These are phyloP conservation scores for Cyamopsis tetragonoloba DNA, from an alignment of 306 rosid species.

Conservation along the genomic window DNA sequence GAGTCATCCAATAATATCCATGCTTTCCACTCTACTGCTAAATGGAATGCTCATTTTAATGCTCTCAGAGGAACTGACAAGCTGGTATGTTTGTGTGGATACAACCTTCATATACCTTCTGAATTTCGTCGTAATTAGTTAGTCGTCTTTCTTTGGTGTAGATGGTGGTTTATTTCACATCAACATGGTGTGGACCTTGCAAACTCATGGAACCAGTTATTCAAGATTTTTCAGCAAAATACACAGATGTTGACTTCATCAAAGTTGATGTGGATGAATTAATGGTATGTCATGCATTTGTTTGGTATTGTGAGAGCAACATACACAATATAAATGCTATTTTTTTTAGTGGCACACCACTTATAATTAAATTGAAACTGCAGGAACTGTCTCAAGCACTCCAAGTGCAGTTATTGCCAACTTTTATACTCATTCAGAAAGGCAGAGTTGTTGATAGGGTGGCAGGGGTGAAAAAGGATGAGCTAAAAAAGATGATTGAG, in stretches of 20 bases:
- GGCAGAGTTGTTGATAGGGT: conserved; percentile 55
- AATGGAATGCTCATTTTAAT: conserved; percentile 37
- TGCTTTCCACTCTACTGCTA: conserved; percentile 29
- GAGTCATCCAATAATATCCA: conserved; percentile 17
- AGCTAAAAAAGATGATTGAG: conserved; percentile 59
- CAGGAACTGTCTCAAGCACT: conserved; percentile 66
- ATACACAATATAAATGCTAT: not conserved
- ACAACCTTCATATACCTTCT: too few species aligned
- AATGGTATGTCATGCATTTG: conserved; percentile 37
- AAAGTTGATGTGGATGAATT: conserved; percentile 73
- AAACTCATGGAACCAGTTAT: conserved; percentile 58
- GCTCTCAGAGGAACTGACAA: conserved; percentile 45
- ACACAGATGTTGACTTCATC: conserved; percentile 58
- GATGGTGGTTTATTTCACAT: conserved; percentile 81
- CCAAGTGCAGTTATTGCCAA: conserved; percentile 63
- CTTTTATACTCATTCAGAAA: conserved; percentile 60
- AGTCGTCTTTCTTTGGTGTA: conserved; percentile 20
- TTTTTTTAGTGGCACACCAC: not conserved
- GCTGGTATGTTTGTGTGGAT: conserved; percentile 47
- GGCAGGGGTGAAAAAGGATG: conserved; percentile 64
- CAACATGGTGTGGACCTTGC: conserved; percentile 88
- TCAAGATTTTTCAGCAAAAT: conserved; percentile 49
- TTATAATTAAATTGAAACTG: conserved; percentile 18
- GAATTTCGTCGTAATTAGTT: too few species aligned
- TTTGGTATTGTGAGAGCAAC: not conserved